Evolutionary conservation across 129 eudicot species (phyloP).

Genomic region (Heracleum sosnowskyi): DNA sequence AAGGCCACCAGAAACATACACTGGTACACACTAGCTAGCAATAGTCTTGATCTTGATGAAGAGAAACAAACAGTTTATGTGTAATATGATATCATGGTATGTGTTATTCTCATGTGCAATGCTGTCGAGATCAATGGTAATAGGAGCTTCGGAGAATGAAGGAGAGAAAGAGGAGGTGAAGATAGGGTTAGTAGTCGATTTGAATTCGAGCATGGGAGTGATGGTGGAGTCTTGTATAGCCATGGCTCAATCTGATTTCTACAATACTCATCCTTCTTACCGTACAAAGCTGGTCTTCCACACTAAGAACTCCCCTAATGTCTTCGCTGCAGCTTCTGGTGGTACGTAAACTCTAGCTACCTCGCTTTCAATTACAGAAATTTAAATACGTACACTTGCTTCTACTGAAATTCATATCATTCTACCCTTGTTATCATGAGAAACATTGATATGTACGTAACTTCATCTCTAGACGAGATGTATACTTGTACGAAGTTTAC

Average conservation of each 20-base stretch:
- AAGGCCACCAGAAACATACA: too few relatives aligned
- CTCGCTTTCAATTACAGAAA: too few relatives aligned
- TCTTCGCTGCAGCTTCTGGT: not conserved
- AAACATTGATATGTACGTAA: too few relatives aligned
- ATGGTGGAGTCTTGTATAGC: conserved; percentile 1
- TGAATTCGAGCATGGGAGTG: not conserved
- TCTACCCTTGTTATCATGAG: too few relatives aligned
- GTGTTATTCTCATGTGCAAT: not conserved
- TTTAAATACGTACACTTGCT: too few relatives aligned
- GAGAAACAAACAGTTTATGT: not conserved
- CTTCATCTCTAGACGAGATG: too few relatives aligned
- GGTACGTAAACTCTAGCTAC: not conserved
- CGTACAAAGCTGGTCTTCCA: not conserved
- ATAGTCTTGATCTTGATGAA: not conserved
- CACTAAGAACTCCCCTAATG: not conserved
- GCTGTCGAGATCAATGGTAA: not conserved
- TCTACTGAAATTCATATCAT: too few relatives aligned
- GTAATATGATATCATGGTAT: not conserved
- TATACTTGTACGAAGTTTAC: too few relatives aligned
- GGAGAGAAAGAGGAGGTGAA: not conserved
- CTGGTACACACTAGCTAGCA: too few relatives aligned
- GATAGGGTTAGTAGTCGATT: not conserved
- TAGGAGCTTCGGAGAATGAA: not conserved
- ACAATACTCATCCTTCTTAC: not conserved
- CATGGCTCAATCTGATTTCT: conserved; percentile 2